phyloP scores from a whole-genome alignment of 768 basidiomycete species.

The Fibroporia radiculosa region DNA sequence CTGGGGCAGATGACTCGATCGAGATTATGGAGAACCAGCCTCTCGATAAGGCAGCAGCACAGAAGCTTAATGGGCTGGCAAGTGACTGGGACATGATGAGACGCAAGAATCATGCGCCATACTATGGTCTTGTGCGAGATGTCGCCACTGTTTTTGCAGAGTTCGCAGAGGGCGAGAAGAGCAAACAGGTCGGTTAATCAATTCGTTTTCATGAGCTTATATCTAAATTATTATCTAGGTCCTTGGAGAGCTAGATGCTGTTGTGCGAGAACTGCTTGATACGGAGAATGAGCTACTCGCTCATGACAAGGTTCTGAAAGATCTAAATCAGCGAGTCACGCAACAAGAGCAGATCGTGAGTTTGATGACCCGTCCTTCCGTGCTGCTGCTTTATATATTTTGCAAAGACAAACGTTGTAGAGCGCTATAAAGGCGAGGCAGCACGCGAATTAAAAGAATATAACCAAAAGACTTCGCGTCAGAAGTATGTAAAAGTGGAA shows the following conservation, averaged over 20 bases:
- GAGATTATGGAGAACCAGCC: constrained; percentile 62
- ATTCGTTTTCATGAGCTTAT: constrained; percentile 1
- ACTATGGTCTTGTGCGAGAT: constrained; percentile 39
- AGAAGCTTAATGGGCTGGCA: constrained; percentile 48
- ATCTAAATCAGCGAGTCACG: constrained; percentile 48
- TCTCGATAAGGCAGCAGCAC: constrained; percentile 42
- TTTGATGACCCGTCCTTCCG: constrained; percentile 3
- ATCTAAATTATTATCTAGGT: too few species aligned
- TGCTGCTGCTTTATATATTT: constrained; percentile 2
- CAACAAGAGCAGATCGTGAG: constrained; percentile 56
- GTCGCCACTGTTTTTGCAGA: constrained; percentile 58
- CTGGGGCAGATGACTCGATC: constrained; percentile 28
- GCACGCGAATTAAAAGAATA: constrained; percentile 39
- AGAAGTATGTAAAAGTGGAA: constrained; percentile 65
- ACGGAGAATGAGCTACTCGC: constrained; percentile 51
- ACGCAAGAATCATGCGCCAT: constrained; percentile 36
- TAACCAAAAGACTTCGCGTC: constrained; percentile 55
- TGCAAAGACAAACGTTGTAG: constrained; percentile 42
- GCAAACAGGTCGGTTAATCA: constrained; percentile 36
- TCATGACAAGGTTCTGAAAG: constrained; percentile 46
- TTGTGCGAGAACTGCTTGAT: constrained; percentile 67
- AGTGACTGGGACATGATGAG: constrained; percentile 56
- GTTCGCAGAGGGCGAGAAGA: constrained; percentile 44
- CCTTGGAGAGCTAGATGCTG: constrained; percentile 49
- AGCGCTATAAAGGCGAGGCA: constrained; percentile 43